Percentiles rank a stretch among this genome's conserved stretches.
Conservation (phyloP, 2,329 filamentous ascomycete species). For the Ophiostoma novo-ulmi region DNA sequence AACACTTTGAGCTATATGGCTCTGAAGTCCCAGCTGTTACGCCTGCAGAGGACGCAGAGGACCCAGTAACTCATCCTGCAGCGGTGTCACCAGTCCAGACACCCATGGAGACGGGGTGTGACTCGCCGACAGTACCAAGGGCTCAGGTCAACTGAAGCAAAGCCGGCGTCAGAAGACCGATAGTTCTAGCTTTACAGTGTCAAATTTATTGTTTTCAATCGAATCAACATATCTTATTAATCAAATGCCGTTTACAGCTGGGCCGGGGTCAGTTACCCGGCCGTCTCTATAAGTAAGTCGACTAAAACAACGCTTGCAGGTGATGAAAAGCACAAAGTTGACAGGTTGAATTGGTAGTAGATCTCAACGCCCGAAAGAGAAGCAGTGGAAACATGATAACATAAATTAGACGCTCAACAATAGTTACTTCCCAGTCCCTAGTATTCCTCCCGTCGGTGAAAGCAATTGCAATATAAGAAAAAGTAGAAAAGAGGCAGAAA, state of each 20-base stretch:
- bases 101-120: neutral
- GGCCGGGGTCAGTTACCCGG: neutral
- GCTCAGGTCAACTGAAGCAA: neutral
- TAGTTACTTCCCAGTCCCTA: neutral
- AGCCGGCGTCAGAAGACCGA: neutral
- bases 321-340: neutral
- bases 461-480: neutral
- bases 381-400: neutral
- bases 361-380: neutral
- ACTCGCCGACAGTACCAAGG: slow-evolving; percentile 10
- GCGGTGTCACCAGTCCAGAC: neutral
- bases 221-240: neutral
- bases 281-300: slow-evolving; percentile 5
- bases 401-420: neutral
- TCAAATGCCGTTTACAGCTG: neutral
- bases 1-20: slow-evolving; percentile 43
- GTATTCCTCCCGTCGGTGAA: neutral
- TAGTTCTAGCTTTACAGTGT: neutral
- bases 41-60: slow-evolving; percentile 19
- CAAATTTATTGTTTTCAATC: neutral
- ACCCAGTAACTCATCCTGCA: slow-evolving; percentile 8
- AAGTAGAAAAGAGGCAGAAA: neutral
- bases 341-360: neutral
- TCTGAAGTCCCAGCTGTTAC: slow-evolving; percentile 29
- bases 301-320: neutral